Evolutionary conservation across 345 rosid species (phyloP).

Genomic region (Gossypium thurberi): DNA sequence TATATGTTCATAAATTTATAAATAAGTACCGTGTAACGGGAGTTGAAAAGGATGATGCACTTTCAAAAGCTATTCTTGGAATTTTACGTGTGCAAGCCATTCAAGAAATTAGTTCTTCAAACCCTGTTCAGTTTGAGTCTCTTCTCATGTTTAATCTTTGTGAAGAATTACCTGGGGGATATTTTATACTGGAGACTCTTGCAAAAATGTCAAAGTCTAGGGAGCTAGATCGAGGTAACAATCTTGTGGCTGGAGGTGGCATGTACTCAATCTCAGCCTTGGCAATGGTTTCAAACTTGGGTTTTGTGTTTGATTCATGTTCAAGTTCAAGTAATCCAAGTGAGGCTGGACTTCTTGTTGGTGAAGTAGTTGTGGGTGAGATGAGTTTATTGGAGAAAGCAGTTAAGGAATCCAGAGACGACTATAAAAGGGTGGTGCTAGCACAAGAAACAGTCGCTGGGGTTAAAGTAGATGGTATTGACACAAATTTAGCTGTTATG

Average conservation of each 20-base stretch:
- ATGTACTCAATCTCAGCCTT: slow-evolving; percentile 71
- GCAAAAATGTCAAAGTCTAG: slow-evolving; percentile 58
- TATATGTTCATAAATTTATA: slow-evolving; percentile 65
- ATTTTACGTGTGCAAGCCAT: slow-evolving; percentile 75
- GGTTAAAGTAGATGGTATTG: slow-evolving; percentile 90
- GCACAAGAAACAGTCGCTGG: slow-evolving; percentile 89
- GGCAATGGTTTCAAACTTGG: slow-evolving; percentile 71
- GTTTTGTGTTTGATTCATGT: slow-evolving; percentile 62
- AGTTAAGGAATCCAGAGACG: slow-evolving; percentile 69
- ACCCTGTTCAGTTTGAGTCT: slow-evolving; percentile 32
- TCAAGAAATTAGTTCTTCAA: slow-evolving; percentile 51
- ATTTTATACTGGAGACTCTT: slow-evolving; percentile 79
- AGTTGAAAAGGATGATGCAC: slow-evolving; percentile 60
- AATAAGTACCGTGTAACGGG: slow-evolving; percentile 58
- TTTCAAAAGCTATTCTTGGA: slow-evolving; percentile 85
- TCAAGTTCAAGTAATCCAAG: slow-evolving; percentile 45
- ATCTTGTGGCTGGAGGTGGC: slow-evolving; percentile 36
- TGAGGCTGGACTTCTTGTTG: slow-evolving; percentile 55
- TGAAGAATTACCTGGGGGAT: slow-evolving; percentile 96
- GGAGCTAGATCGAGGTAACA: slow-evolving; percentile 42
- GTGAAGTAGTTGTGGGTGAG: slow-evolving; percentile 88
- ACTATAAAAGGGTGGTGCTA: slow-evolving; percentile 61
- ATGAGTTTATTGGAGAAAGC: slow-evolving; percentile 70
- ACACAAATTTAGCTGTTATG: slow-evolving; percentile 95
- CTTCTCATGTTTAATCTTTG: slow-evolving; percentile 88